Evolutionary conservation across 352 stramenopile species (phyloP).

Genomic region (Phytophthora ohioensis): DNA sequence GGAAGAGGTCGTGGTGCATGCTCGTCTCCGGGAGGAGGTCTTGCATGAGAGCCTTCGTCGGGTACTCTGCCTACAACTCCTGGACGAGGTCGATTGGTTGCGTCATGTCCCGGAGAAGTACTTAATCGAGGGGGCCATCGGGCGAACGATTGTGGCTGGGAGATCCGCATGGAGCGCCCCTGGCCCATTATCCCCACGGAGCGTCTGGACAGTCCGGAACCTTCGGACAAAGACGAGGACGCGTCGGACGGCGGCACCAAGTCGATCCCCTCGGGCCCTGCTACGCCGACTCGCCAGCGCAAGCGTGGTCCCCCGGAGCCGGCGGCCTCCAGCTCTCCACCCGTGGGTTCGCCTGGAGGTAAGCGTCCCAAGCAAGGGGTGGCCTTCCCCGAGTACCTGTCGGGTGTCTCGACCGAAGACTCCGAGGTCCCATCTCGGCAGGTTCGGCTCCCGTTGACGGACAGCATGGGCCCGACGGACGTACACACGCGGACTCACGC

Average conservation of each 20-base stretch:
- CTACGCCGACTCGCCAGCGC: background rate
- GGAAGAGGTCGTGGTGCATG: background rate
- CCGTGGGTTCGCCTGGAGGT: too few species aligned
- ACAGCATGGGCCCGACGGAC: too few species aligned
- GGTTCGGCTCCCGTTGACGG: too few species aligned
- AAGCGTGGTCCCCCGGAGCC: background rate
- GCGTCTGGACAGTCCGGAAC: background rate
- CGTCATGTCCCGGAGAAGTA: background rate
- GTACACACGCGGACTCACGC: too few species aligned
- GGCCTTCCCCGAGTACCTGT: too few species aligned
- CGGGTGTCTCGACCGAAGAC: too few species aligned
- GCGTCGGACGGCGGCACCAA: background rate
- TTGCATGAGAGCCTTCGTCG: background rate
- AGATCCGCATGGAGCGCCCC: background rate
- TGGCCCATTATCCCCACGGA: background rate
- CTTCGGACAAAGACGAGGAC: background rate
- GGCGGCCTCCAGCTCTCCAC: background rate
- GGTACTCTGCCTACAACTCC: background rate
- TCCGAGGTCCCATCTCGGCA: too few species aligned
- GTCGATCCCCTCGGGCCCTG: background rate
- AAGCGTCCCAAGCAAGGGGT: too few species aligned
- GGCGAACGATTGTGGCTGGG: background rate
- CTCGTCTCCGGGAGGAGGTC: background rate
- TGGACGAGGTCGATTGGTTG: background rate
- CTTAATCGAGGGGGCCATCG: background rate